Evolutionary conservation across 2,329 filamentous ascomycete genomes (phyloP).

Genomic region (Botrytis porri): DNA sequence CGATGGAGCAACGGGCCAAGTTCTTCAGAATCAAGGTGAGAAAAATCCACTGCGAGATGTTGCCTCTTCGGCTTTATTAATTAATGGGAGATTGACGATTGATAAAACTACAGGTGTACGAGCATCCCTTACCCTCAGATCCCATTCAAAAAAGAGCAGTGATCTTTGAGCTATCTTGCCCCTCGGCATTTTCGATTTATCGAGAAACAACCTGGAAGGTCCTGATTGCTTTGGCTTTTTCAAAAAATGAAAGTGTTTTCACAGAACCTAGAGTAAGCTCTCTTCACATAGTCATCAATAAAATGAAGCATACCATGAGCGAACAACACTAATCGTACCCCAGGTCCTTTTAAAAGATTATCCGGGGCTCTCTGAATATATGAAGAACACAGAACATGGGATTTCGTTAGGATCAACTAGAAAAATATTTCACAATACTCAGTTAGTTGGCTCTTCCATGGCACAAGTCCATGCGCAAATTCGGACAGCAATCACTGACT

Average conservation of each 20-base stretch:
- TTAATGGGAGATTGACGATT: background rate
- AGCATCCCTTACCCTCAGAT: slow-evolving; percentile 48
- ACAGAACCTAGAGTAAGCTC: background rate
- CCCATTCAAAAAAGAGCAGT: slow-evolving; percentile 42
- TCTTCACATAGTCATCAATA: slow-evolving; percentile 18
- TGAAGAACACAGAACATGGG: background rate
- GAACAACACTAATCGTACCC: background rate
- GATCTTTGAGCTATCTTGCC: slow-evolving; percentile 52
- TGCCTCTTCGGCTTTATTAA: background rate
- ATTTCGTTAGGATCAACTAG: slow-evolving; percentile 37
- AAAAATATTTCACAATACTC: slow-evolving; percentile 38
- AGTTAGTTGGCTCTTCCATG: slow-evolving; percentile 20
- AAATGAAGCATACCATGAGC: background rate
- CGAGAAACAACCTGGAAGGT: slow-evolving; percentile 52
- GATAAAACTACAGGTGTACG: slow-evolving; percentile 40
- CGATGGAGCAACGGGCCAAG: slow-evolving; percentile 38
- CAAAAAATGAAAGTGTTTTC: background rate
- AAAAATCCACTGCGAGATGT: background rate
- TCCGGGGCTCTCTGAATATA: background rate
- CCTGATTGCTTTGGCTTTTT: slow-evolving; percentile 28
- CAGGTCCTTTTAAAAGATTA: slow-evolving; percentile 6
- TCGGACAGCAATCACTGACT: background rate
- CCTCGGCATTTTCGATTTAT: slow-evolving; percentile 47
- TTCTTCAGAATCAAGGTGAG: slow-evolving; percentile 42
- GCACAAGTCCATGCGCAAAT: background rate